Evolutionary conservation across 306 rosid genomes (phyloP).

Genomic region (Cucumis hystrix): DNA sequence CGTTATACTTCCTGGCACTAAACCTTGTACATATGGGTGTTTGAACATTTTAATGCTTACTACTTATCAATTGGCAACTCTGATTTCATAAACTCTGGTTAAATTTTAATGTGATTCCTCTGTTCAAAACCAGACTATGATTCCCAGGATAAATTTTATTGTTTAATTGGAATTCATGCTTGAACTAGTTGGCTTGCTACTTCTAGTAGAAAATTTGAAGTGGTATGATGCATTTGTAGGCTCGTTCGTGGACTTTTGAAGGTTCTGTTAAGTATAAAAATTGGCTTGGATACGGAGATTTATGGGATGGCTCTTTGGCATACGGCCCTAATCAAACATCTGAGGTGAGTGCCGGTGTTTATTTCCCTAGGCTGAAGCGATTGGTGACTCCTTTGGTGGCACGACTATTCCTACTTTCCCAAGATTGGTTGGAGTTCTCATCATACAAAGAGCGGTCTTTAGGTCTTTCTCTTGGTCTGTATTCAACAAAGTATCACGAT

Average conservation of each 20-base stretch:
- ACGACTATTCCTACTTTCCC: constrained; percentile 67
- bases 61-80: not conserved
- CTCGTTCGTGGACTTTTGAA: constrained; percentile 79
- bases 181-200: not conserved
- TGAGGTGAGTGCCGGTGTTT: constrained; percentile 72
- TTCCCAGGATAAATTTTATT: not conserved
- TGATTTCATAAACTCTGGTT: not conserved
- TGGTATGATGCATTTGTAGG: constrained; percentile 40
- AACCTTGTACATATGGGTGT: not conserved
- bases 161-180: not conserved
- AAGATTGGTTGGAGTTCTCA: constrained; percentile 88
- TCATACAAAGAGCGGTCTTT: constrained; percentile 72
- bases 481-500: constrained; percentile 70
- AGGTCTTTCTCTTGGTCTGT: constrained; percentile 73
- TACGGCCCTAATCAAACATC: constrained; percentile 78
- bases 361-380: constrained; percentile 58
- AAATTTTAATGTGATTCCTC: not conserved
- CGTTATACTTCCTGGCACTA: not conserved
- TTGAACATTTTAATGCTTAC: not conserved
- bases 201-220: constrained; percentile 8
- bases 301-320: constrained; percentile 92
- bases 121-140: not conserved
- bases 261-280: constrained; percentile 74
- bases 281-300: constrained; percentile 82
- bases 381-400: constrained; percentile 48